Evolutionary conservation across 371 early-diverging fungal species (phyloP).

Genomic region (Mortierella sp.): DNA sequence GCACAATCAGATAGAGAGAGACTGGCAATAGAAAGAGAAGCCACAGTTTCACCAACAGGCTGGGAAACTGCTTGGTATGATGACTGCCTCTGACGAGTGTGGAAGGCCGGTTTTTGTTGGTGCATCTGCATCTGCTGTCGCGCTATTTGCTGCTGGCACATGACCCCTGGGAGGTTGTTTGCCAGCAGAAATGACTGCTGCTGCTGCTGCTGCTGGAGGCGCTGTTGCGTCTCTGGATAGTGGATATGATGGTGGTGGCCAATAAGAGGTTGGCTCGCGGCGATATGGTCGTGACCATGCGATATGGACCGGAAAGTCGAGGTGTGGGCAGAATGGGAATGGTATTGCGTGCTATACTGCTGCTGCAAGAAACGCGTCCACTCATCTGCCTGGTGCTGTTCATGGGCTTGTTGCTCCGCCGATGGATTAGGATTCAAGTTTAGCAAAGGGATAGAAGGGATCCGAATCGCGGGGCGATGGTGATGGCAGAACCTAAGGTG

Average conservation of each 20-base stretch:
- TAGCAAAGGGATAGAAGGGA: conserved; percentile 27
- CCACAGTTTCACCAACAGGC: background rate
- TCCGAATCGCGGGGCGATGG: conserved; percentile 52
- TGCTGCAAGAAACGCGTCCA: conserved; percentile 40
- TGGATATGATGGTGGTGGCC: background rate
- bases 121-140: background rate
- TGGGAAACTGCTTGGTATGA: background rate
- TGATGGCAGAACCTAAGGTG: conserved; percentile 53
- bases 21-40: background rate
- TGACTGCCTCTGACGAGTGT: background rate
- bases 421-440: conserved; percentile 25
- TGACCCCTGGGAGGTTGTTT: background rate
- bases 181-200: conserved; percentile 13
- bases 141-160: conserved; percentile 14
- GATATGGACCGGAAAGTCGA: conserved; percentile 7
- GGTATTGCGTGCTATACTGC: conserved; percentile 18
- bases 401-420: conserved; percentile 15
- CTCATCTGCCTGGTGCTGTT: conserved; percentile 25
- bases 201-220: background rate
- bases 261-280: background rate
- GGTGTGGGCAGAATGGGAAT: conserved; percentile 12
- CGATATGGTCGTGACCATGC: no score
- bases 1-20: background rate
- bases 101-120: background rate
- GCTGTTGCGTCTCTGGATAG: background rate